Evolutionary conservation across 2,329 filamentous ascomycete genomes (phyloP).

Genomic region (Colletotrichum sp.): DNA sequence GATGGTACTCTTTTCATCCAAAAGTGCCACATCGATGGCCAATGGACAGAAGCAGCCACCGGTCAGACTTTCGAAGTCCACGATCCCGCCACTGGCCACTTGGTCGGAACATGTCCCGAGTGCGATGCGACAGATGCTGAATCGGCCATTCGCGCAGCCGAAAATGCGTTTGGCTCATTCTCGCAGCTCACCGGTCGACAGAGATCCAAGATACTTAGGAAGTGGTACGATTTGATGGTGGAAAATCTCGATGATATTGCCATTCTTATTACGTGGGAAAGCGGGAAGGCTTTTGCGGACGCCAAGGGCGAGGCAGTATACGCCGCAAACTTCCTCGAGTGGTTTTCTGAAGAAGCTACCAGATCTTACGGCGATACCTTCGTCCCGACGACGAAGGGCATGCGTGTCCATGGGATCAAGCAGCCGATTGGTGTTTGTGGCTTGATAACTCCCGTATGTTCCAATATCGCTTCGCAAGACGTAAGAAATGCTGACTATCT

Average conservation of each 20-base stretch:
- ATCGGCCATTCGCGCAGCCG: slow-evolving; percentile 83
- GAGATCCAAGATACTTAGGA: slow-evolving; percentile 74
- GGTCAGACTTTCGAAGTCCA: slow-evolving; percentile 90
- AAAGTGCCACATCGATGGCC: slow-evolving; percentile 83
- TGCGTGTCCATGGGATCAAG: slow-evolving; percentile 79
- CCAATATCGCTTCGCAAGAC: not conserved
- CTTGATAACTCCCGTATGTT: slow-evolving; percentile 72
- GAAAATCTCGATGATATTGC: slow-evolving; percentile 83
- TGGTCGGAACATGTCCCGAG: slow-evolving; percentile 86
- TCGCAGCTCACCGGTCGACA: slow-evolving; percentile 75
- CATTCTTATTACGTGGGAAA: slow-evolving; percentile 86
- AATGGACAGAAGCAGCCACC: slow-evolving; percentile 86
- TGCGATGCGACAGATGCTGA: slow-evolving; percentile 80
- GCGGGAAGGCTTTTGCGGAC: slow-evolving; percentile 82
- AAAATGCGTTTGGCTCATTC: slow-evolving; percentile 75
- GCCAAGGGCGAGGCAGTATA: slow-evolving; percentile 75
- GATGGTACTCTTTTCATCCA: not conserved
- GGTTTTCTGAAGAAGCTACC: slow-evolving; percentile 82
- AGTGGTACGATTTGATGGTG: slow-evolving; percentile 82
- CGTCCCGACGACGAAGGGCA: slow-evolving; percentile 70
- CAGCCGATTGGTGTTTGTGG: slow-evolving; percentile 88
- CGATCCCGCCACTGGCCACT: slow-evolving; percentile 81
- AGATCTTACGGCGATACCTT: slow-evolving; percentile 78
- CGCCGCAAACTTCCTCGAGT: slow-evolving; percentile 78
- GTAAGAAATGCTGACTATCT: not conserved